Evolutionary conservation across 2,329 filamentous ascomycete species (phyloP), one percentile per base, ranked within the genome.

Genomic region (Ophiostoma perfectum): DNA sequence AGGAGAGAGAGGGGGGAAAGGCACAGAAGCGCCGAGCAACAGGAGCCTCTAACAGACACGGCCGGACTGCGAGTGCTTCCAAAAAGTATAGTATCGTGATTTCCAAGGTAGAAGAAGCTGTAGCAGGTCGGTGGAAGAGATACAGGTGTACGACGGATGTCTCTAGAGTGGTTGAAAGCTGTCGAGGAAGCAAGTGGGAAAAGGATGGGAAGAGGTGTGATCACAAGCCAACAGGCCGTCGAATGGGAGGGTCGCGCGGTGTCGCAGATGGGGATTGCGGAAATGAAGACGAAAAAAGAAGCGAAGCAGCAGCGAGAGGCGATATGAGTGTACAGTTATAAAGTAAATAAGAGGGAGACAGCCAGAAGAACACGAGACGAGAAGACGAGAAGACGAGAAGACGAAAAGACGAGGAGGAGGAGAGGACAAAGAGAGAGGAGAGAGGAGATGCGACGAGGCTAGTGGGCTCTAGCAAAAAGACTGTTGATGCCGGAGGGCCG

Each of bases 231-330:
- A 38, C 45, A 47, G 63, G 11, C 41, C 8, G 63, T 45, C 63
- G 42, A 14, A 45, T 44, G n/a, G 18, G 63, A 47, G 60, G 60
- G 60, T 63, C 60, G 60, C 42, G 60, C 38, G 60, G 39, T n/a
- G 60, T 64, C 60, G 42, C 63, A 44, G 63, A 64, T 64, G 39
- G 42, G 42, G n/a, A 27, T 45, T 18, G 42, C 63, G 18, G 63
- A 64, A 64, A 45, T 36, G 41, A 64, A 27, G 39, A 27, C 63
- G 18, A 45, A 45, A n/a, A 41, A 60, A 39, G 38, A 27, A 47
- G 64, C 42, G 49, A 60, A 39, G 38, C 42, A 47, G 64, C 42
- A 14, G 5, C 42, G 11, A 60, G 55, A 18, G 55, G 27, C 38
- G 9, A 4, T 38, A 39, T 16, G 27, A 42, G 52, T 49, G 12